Base-by-base conservation (phyloP, 257 asterid species). In the Ligustrum vulgare region DNA sequence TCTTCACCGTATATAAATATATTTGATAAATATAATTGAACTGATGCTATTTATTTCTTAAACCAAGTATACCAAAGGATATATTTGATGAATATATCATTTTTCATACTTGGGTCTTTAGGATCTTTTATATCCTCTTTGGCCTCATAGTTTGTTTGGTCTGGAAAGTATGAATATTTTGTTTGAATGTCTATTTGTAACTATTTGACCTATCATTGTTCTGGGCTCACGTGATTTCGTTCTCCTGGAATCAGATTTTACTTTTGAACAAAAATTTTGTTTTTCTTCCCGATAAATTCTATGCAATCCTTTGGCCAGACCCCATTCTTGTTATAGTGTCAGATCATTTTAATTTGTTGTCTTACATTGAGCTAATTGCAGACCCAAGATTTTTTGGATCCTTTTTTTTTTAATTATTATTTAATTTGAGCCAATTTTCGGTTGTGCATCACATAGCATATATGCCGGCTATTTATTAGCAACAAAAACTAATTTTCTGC, bases 91-190 rank as follows among this genome's bases (percentile, higher is more conserved):
- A 51, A 36, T 49, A 62, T 3, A 47, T 49, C 54, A 49, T 41
- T 72, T 23, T 51, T 72, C 41, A 41, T 31, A 31, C 39, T 71
- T 25, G 49, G 72, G 72, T 63, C 76, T 28, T 62, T 71, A 31
- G 9, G 33, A 62, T 71, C 7, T 75, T 32, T 70, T 41, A 32
- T 63, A 43, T 77, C 67, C 67, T 60, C 67, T 60, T 60, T 0
- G 34, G 10, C 33, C 67, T 23, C 1, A 35, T 60, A 22, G 67
- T 25, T 60, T 60, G 67, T 25, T 25, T 60, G 35, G 9, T 23
- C 67, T 60, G 2, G 35, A n/a, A 22, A 60, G 6, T 58, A 25
- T 25, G 34, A 3, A 60, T 60, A 60, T 60, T 22, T 8, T 56
- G 31, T 60, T 60, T 60, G 67, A 25, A 23, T 22, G n/a, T 60